Evolutionary conservation across 768 basidiomycete genomes (phyloP).

Genomic region (Lactarius quietus): DNA sequence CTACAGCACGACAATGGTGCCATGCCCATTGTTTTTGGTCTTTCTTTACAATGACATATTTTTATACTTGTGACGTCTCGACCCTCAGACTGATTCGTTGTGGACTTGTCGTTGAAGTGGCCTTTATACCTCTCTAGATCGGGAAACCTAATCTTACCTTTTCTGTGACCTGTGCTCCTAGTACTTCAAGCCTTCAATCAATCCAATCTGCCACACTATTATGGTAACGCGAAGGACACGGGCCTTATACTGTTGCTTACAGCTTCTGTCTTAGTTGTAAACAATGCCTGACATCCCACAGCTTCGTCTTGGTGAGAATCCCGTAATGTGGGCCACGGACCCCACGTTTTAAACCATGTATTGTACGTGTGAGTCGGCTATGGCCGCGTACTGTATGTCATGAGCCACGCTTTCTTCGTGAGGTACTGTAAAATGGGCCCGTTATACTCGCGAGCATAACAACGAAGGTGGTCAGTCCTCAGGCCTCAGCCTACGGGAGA

Average conservation of each 20-base stretch:
- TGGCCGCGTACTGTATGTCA: not conserved
- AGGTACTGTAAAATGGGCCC: not conserved
- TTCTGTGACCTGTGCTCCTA: constrained; percentile 5
- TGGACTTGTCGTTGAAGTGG: not conserved
- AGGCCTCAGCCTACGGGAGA: not conserved
- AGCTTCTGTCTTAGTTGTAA: not conserved
- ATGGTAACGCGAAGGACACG: constrained; percentile 11
- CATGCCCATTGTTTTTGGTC: not conserved
- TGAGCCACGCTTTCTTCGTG: not conserved
- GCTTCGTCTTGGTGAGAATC: constrained; percentile 7
- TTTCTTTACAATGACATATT: not conserved
- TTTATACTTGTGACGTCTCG: not conserved
- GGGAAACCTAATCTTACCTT: constrained; percentile 12
- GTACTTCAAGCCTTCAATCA: not conserved
- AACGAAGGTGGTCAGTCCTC: not conserved
- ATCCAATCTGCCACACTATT: constrained; percentile 2
- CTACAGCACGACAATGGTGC: not conserved
- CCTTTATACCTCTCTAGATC: constrained; percentile 1
- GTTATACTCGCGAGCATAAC: not conserved
- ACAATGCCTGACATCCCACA: not conserved
- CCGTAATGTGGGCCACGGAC: constrained; percentile 4
- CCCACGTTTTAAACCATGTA: constrained; percentile 6
- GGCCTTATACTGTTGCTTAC: not conserved
- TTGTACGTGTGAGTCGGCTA: constrained; percentile 3
- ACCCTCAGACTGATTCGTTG: not conserved